phyloP scores from a whole-genome alignment of 1,139 yeast genomes.

The Yamadazyma siamensis region DNA sequence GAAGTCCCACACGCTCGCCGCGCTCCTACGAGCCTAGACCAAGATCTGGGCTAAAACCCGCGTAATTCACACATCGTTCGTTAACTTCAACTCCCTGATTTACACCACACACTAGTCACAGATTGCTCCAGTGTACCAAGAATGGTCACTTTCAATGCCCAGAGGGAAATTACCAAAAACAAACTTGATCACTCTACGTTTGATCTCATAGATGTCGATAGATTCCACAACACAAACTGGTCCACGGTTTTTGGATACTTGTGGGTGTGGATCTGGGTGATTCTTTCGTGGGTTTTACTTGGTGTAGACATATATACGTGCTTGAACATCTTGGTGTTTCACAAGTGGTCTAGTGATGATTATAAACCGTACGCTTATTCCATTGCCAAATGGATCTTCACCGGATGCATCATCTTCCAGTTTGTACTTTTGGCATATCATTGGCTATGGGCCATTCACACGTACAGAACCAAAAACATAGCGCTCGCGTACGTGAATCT shows the following conservation, averaged over 20 bases:
- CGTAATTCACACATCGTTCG: too few relatives aligned
- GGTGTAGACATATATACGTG: constrained; percentile 81
- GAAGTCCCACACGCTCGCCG: too few relatives aligned
- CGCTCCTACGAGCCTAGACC: too few relatives aligned
- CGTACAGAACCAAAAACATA: constrained; percentile 60
- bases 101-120: too few relatives aligned
- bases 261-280: constrained; percentile 46
- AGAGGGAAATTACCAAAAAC: constrained; percentile 29
- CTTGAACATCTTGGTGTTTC: constrained; percentile 68
- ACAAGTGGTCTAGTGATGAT: constrained; percentile 66
- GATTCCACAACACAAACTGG: constrained; percentile 53
- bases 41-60: too few relatives aligned
- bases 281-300: constrained; percentile 56
- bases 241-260: constrained; percentile 55
- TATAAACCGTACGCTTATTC: constrained; percentile 56
- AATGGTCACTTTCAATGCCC: too few relatives aligned
- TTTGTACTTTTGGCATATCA: constrained; percentile 58
- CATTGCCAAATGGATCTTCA: constrained; percentile 73
- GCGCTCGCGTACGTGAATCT: constrained; percentile 69
- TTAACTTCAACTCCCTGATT: too few relatives aligned
- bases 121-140: too few relatives aligned
- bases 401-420: constrained; percentile 80
- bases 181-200: constrained; percentile 41
- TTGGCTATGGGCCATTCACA: constrained; percentile 55
- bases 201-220: constrained; percentile 36